phyloP scores from a whole-genome alignment of 495 filamentous ascomycete species.

The Saxophila tyrrhenica region DNA sequence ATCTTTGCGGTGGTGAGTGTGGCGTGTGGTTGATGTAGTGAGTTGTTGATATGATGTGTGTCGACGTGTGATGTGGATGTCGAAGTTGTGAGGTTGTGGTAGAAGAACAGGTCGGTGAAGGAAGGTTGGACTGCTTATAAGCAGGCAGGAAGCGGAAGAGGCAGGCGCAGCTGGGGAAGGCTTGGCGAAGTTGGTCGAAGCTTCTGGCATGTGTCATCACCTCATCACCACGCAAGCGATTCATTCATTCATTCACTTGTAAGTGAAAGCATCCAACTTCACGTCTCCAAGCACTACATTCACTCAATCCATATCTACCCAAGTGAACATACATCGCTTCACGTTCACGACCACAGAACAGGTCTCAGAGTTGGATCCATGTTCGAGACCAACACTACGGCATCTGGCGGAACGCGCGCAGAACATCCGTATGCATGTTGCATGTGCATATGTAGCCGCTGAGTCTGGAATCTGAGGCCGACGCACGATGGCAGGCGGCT shows the following conservation, averaged over 20 bases:
- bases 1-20: conserved; percentile 39
- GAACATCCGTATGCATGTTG: no score
- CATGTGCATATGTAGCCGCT: no score
- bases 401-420: no score
- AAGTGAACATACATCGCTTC: no score
- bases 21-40: conserved; percentile 1
- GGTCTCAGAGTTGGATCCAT: no score
- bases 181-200: neutral
- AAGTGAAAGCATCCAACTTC: no score
- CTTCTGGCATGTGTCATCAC: neutral
- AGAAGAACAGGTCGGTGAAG: conserved; percentile 12
- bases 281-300: no score
- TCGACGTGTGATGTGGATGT: conserved; percentile 2
- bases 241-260: neutral
- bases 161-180: neutral
- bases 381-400: no score
- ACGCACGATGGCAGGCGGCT: no score
- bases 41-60: conserved; percentile 3
- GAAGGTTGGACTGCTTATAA: conserved; percentile 11
- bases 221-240: neutral
- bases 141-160: conserved; percentile 1
- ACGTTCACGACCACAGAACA: no score
- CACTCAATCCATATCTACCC: no score
- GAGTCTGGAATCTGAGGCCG: no score
- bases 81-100: conserved; percentile 9